Conservation (phyloP, 345 rosid genomes). For the Lepidium didymum region DNA sequence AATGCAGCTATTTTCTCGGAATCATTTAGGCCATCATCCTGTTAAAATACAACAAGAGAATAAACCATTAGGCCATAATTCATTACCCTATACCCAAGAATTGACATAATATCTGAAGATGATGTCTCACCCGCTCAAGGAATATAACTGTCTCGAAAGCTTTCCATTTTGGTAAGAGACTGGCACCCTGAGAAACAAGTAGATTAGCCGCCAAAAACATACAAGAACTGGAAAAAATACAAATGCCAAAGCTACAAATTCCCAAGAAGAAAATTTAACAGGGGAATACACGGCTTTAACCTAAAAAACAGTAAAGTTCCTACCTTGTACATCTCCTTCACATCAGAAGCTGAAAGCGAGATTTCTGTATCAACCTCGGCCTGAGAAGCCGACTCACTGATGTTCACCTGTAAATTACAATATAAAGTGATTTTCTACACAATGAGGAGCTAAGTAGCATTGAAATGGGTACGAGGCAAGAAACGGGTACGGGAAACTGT, state of each 20-base stretch:
- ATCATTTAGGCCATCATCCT: slow-evolving; percentile 79
- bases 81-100: background rate
- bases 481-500: no score
- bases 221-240: background rate
- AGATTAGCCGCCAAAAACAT: slow-evolving; percentile 3
- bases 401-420: slow-evolving; percentile 16
- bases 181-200: slow-evolving; percentile 48
- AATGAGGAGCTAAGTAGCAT: background rate
- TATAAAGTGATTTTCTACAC: background rate
- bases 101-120: background rate
- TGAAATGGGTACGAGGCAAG: no score
- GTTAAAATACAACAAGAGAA: background rate
- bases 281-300: background rate
- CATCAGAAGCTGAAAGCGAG: slow-evolving; percentile 49
- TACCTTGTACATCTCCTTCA: slow-evolving; percentile 73
- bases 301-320: background rate
- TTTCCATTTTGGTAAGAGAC: slow-evolving; percentile 74
- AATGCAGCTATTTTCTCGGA: slow-evolving; percentile 89
- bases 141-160: slow-evolving; percentile 83
- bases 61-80: background rate
- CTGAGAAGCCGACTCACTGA: slow-evolving; percentile 12
- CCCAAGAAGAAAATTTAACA: background rate
- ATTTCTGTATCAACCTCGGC: slow-evolving; percentile 37
- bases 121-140: slow-evolving; percentile 64
- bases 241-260: slow-evolving; percentile 10